Evolutionary conservation across 1,139 yeast species (phyloP).

Genomic region (Suhomyces taliae): DNA sequence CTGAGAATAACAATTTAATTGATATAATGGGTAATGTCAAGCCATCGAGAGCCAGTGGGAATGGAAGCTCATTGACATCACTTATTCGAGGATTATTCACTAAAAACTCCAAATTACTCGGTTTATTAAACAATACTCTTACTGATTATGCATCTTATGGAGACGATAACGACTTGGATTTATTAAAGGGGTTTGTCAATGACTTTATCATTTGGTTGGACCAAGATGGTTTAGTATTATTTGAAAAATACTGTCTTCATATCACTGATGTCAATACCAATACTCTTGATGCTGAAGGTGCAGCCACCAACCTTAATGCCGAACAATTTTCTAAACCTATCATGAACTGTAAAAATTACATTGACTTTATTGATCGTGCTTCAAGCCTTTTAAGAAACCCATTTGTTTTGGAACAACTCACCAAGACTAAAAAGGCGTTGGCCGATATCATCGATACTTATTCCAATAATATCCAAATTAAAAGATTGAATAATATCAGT

Average conservation of each 20-base stretch:
- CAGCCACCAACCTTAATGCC: constrained; percentile 17
- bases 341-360: constrained; percentile 31
- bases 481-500: constrained; percentile 32
- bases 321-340: constrained; percentile 32
- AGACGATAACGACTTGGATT: constrained; percentile 25
- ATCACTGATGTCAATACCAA: constrained; percentile 10
- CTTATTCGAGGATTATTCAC: constrained; percentile 45
- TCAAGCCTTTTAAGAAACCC: constrained; percentile 35
- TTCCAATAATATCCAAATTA: constrained; percentile 17
- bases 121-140: constrained; percentile 21
- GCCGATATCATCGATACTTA: constrained; percentile 21
- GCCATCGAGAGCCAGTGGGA: constrained; percentile 27
- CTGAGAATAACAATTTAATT: constrained; percentile 32
- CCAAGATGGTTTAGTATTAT: constrained; percentile 31
- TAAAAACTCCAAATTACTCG: constrained; percentile 34
- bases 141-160: constrained; percentile 15
- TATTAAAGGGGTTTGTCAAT: constrained; percentile 38
- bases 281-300: constrained; percentile 14
- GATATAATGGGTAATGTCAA: constrained; percentile 38
- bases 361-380: constrained; percentile 29
- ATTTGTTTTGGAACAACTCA: constrained; percentile 37
- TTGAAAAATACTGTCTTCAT: constrained; percentile 30
- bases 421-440: constrained; percentile 19
- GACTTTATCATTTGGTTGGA: constrained; percentile 44
- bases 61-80: constrained; percentile 29